Conservation (phyloP, 352 stramenopile genomes). For the Phytophthora lateralis region DNA sequence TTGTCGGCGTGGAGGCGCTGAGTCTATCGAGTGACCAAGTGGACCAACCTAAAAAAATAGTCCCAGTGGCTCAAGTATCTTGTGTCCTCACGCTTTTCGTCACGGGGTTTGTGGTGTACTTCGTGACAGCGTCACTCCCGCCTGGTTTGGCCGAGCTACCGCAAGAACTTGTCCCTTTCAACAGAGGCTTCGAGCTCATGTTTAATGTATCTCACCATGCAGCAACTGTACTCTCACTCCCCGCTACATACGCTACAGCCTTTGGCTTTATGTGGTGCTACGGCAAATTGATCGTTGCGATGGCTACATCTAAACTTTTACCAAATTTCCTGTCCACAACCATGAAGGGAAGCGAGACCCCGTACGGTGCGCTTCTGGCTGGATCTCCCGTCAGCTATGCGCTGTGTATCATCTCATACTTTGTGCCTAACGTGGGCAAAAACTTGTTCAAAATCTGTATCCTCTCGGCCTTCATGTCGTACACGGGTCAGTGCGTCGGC, state of each 20-base stretch:
- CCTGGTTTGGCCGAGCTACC: slow-evolving; percentile 27
- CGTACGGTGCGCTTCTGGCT: slow-evolving; percentile 25
- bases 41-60: slow-evolving; percentile 41
- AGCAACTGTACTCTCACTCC: slow-evolving; percentile 46
- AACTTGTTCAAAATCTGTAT: slow-evolving; percentile 44
- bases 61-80: slow-evolving; percentile 45
- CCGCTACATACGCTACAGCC: slow-evolving; percentile 50
- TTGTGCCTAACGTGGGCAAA: slow-evolving; percentile 18
- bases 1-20: slow-evolving; percentile 50
- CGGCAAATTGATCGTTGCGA: slow-evolving; percentile 52
- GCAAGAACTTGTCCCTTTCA: slow-evolving; percentile 36
- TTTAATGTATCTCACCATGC: slow-evolving; percentile 22
- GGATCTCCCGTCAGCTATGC: slow-evolving; percentile 40
- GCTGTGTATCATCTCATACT: slow-evolving; percentile 41
- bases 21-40: slow-evolving; percentile 40
- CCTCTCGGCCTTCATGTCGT: slow-evolving; percentile 41
- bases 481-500: slow-evolving; percentile 46
- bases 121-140: slow-evolving; percentile 41
- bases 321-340: slow-evolving; percentile 34
- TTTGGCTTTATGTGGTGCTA: slow-evolving; percentile 67
- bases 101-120: slow-evolving; percentile 36
- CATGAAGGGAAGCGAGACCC: slow-evolving; percentile 22
- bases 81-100: slow-evolving; percentile 47
- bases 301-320: slow-evolving; percentile 52
- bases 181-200: slow-evolving; percentile 38